Evolutionary conservation across 805 yeast genomes (phyloP).

Genomic region (Teunomyces lycoperdinae): DNA sequence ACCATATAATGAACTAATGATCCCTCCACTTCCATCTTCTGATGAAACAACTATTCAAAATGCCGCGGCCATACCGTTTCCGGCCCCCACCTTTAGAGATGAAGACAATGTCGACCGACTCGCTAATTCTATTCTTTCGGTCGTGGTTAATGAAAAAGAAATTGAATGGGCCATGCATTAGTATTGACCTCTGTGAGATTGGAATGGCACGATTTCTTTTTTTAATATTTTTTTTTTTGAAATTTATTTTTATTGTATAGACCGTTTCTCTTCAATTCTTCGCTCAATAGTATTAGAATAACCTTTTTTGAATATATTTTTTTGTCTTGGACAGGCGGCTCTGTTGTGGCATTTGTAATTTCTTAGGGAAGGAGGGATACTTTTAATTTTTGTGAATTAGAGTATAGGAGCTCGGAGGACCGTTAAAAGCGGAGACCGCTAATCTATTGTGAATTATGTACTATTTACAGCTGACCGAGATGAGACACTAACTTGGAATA

Average conservation of each 20-base stretch:
- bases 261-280: not conserved
- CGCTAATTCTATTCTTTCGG: slow-evolving; percentile 16
- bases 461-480: not conserved
- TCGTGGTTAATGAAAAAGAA: slow-evolving; percentile 11
- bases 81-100: not conserved
- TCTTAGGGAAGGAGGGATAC: not conserved
- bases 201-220: not conserved
- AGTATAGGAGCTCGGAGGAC: not conserved
- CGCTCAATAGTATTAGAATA: not conserved
- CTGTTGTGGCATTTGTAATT: not conserved
- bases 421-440: not conserved
- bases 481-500: slow-evolving; percentile 8
- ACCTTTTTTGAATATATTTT: not conserved
- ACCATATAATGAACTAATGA: not conserved
- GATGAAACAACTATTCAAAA: slow-evolving; percentile 1
- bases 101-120: slow-evolving; percentile 13
- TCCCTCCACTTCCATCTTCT: slow-evolving; percentile 3
- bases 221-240: not conserved
- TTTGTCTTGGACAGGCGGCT: not conserved
- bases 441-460: not conserved
- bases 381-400: not conserved
- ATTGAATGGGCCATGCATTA: slow-evolving; percentile 14
- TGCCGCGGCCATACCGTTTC: not conserved
- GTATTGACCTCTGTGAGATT: too few species aligned
- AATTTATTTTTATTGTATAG: not conserved